phyloP scores from a whole-genome alignment of 768 basidiomycete genomes.

The Lyophyllum decastes region DNA sequence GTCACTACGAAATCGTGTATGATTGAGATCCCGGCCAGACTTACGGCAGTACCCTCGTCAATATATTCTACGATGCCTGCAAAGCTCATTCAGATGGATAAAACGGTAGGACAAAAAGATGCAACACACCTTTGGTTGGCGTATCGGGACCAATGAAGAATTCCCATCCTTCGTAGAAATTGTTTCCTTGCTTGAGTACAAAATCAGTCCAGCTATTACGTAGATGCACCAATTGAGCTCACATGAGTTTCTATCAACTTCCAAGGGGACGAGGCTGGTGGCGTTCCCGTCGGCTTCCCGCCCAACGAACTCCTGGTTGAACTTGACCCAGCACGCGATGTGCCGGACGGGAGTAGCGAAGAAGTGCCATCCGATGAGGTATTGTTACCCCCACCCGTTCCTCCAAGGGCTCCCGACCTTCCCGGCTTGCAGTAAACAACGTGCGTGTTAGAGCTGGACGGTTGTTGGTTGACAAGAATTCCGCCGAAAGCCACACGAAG shows the following conservation, averaged over 20 bases:
- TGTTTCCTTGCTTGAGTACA: slow-evolving; percentile 51
- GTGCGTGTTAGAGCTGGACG: slow-evolving; percentile 17
- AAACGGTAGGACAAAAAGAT: not conserved
- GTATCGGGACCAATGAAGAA: slow-evolving; percentile 66
- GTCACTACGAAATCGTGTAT: slow-evolving; percentile 2
- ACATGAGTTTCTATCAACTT: slow-evolving; percentile 61
- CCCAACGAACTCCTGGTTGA: slow-evolving; percentile 20
- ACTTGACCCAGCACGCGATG: slow-evolving; percentile 13
- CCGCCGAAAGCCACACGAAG: slow-evolving; percentile 65
- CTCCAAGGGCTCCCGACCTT: slow-evolving; percentile 25
- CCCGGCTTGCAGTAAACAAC: slow-evolving; percentile 48
- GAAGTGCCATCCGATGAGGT: slow-evolving; percentile 21
- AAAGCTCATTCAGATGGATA: not conserved
- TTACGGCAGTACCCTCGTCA: slow-evolving; percentile 58
- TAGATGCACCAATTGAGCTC: slow-evolving; percentile 22
- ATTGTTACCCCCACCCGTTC: slow-evolving; percentile 20
- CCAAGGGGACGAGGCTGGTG: slow-evolving; percentile 51
- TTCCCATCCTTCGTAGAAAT: slow-evolving; percentile 83
- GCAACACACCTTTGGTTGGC: slow-evolving; percentile 66
- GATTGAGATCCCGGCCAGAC: slow-evolving; percentile 21
- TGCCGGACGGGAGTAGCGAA: slow-evolving; percentile 18
- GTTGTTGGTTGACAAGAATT: slow-evolving; percentile 47
- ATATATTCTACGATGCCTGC: slow-evolving; percentile 62
- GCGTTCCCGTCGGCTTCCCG: slow-evolving; percentile 21
- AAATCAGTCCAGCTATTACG: slow-evolving; percentile 10